Conservation (phyloP, 2,329 filamentous ascomycete genomes). For the Arthrobotrys pseudoclavata region DNA sequence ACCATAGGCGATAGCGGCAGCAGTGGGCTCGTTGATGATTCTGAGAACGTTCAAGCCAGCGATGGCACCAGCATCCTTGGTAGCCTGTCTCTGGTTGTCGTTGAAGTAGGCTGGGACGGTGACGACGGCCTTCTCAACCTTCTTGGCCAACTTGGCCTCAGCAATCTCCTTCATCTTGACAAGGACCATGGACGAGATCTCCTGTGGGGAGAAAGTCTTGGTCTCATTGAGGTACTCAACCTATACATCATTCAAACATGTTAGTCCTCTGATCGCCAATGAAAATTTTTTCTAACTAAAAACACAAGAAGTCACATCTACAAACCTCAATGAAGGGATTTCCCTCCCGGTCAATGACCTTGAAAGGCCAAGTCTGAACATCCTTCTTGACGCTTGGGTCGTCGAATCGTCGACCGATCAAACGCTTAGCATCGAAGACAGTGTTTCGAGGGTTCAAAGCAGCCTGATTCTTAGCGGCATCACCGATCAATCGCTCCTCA, state of each 20-base stretch:
- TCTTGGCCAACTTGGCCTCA: conserved; percentile 97
- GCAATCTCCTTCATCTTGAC: conserved; percentile 99
- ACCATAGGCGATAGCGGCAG: conserved; percentile 98
- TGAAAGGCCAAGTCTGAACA: conserved; percentile 99
- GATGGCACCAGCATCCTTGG: conserved; percentile 99
- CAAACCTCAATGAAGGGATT: conserved; percentile 83
- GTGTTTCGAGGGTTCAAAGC: conserved; percentile 99
- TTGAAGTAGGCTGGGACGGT: conserved; percentile 99
- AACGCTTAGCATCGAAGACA: conserved; percentile 99
- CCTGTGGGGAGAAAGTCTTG: conserved; percentile 97
- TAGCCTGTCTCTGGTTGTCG: conserved; percentile 99
- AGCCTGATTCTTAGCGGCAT: conserved; percentile 99
- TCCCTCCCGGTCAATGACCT: conserved; percentile 89
- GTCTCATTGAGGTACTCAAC: conserved; percentile 95
- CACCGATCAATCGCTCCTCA: conserved; percentile 98
- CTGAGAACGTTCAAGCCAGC: conserved; percentile 97
- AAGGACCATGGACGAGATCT: conserved; percentile 99
- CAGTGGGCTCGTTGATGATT: conserved; percentile 99
- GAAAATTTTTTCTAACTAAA: background rate
- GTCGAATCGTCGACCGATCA: conserved; percentile 95
- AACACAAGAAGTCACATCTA: background rate
- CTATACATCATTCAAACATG: conserved; percentile 15
- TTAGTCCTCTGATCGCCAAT: background rate
- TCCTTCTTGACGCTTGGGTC: conserved; percentile 99
- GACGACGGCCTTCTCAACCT: conserved; percentile 98